Evolutionary conservation across 164 flowering plant species (phyloP).

Genomic region (Stephania japonica): DNA sequence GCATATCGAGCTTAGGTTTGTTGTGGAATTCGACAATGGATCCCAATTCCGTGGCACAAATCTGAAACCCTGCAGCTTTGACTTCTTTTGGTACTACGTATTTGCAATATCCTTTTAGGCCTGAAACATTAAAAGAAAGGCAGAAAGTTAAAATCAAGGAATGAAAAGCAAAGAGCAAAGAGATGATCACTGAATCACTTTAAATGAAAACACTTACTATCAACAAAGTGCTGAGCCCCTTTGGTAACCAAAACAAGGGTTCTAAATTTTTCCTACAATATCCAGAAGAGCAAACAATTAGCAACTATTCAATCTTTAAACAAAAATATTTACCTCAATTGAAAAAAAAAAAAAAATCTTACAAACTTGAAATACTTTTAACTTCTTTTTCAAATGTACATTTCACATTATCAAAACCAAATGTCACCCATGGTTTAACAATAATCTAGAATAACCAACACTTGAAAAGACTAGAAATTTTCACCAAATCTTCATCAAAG

Average conservation of each 20-base stretch:
- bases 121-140: neutral
- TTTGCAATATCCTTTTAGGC: neutral
- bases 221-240: constrained; percentile 68
- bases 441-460: neutral
- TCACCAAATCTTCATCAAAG: neutral
- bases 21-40: neutral
- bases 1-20: neutral
- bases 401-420: neutral
- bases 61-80: constrained; percentile 1
- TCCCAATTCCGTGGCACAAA: neutral
- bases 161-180: neutral
- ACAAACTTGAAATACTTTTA: too few relatives aligned
- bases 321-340: neutral
- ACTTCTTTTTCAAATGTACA: neutral
- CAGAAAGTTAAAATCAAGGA: neutral
- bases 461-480: neutral
- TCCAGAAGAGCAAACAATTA: neutral
- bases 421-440: neutral
- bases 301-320: neutral
- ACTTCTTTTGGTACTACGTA: neutral
- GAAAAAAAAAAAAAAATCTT: neutral
- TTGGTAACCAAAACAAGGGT: constrained; percentile 71
- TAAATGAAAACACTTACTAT: constrained; percentile 28
- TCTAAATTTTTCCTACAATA: constrained; percentile 58
- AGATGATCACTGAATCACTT: neutral